Evolutionary conservation across 208 protist species (phyloP), one percentile per base, ranked within the genome.

Genomic region (Trypanosoma theileri): DNA sequence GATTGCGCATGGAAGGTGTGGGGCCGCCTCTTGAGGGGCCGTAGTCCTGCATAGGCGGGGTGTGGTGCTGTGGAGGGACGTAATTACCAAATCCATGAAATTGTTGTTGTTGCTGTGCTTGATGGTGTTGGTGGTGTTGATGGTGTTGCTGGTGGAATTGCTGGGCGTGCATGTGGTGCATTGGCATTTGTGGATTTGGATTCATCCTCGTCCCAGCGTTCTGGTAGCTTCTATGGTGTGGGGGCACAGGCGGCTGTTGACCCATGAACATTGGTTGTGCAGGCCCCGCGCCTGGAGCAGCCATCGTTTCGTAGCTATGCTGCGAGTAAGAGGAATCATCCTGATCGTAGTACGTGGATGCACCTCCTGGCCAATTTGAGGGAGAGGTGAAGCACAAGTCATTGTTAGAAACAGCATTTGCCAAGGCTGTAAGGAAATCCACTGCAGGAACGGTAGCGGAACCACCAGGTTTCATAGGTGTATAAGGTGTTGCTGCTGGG

Each of bases 291-390:
- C 7, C 17, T 69, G 70, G 53, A 40, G 53, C 55, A 26, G 52
- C 52, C 52, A 42, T n/a, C 22, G 69, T 10, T 57, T 74, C 63
- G 52, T 64, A 69, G 57, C 35, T 69, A 52, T 66, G 56, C 56
- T 71, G 80, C 16, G 85, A 85, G 71, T 92, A 89, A 12, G 75
- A 67, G 28, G 84, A 89, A 64, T 81, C 84, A 61, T 92, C 86
- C 17, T 77, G 73, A 71, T 92, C 86, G 53, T 88, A 92, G 75
- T 79, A 75, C 10, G 50, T 51, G 59, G 48, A 77, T 56, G 46
- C 79, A 65, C 84, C 87, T 3, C 84, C 87, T 3, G 87, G 84
- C 87, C 87, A 93, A 44, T 81, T 73, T 0, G 68, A 51, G 0
- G 54, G 41, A 65, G 70, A 78, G 17, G 53, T 52, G 68, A 84